Conservation (phyloP, 2,329 filamentous ascomycete genomes). For the Diaporthe helianthi region DNA sequence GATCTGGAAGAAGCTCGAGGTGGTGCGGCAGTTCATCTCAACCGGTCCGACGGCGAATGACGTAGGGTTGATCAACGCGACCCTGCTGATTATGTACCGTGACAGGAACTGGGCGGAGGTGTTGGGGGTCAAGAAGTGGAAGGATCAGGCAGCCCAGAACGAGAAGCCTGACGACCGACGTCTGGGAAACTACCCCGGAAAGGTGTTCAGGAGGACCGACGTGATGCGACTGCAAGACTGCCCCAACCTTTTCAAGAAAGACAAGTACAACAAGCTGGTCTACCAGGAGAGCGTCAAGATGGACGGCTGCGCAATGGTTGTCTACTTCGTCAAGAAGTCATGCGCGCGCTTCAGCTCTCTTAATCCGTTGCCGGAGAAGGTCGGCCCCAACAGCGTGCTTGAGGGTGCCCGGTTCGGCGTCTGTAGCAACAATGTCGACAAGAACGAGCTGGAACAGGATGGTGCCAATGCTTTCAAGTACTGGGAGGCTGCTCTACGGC, state of each 20-base stretch:
- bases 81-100: conserved; percentile 16
- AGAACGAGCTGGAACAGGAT: conserved; percentile 34
- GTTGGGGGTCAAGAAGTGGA: conserved; percentile 40
- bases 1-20: conserved; percentile 26
- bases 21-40: neutral
- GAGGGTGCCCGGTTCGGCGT: conserved; percentile 43
- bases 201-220: conserved; percentile 39
- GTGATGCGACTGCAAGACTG: conserved; percentile 41
- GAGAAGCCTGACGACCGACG: neutral
- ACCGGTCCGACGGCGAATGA: conserved; percentile 1
- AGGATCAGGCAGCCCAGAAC: conserved; percentile 2
- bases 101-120: conserved; percentile 29
- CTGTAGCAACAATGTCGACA: conserved; percentile 41
- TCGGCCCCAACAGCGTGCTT: conserved; percentile 35
- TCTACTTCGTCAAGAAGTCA: conserved; percentile 44
- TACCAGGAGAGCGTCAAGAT: conserved; percentile 50
- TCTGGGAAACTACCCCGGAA: conserved; percentile 33
- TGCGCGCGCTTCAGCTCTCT: conserved; percentile 35
- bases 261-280: conserved; percentile 37
- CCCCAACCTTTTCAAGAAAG: conserved; percentile 40
- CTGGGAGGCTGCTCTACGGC: conserved; percentile 39
- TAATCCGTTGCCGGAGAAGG: conserved; percentile 27
- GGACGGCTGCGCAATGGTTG: conserved; percentile 48
- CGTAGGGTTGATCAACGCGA: neutral
- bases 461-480: conserved; percentile 30